phyloP scores from a whole-genome alignment of 345 rosid species.

The Raphanus sativus region DNA sequence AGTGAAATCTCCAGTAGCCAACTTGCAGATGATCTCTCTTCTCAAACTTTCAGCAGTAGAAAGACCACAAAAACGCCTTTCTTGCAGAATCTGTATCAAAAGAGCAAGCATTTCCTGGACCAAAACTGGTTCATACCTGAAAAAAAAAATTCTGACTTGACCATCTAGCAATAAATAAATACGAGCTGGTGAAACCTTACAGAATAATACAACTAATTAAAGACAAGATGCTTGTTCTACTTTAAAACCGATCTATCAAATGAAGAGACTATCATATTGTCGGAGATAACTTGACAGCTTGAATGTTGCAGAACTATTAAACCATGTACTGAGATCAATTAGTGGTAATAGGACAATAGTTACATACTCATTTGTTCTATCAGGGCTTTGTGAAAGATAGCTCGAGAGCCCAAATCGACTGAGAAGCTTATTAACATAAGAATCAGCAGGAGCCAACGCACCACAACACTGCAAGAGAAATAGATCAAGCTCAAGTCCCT shows the following conservation, averaged over 20 bases:
- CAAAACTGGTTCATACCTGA: slow-evolving; percentile 85
- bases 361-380: slow-evolving; percentile 63
- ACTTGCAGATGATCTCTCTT: slow-evolving; percentile 81
- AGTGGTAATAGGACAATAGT: slow-evolving; percentile 7
- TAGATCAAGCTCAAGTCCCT: slow-evolving; percentile 89
- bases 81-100: slow-evolving; percentile 81
- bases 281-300: slow-evolving; percentile 18
- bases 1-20: slow-evolving; percentile 89
- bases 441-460: slow-evolving; percentile 90
- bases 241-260: not conserved
- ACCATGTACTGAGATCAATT: slow-evolving; percentile 5
- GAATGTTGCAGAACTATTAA: slow-evolving; percentile 17
- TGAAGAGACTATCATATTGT: slow-evolving; percentile 4
- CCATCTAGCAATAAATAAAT: slow-evolving; percentile 4
- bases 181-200: not conserved
- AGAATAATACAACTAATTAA: not conserved
- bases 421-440: slow-evolving; percentile 63
- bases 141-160: slow-evolving; percentile 11
- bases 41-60: slow-evolving; percentile 71
- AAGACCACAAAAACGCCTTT: slow-evolving; percentile 85
- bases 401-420: slow-evolving; percentile 76
- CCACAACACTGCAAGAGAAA: slow-evolving; percentile 97
- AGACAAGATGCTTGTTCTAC: slow-evolving; percentile 2
- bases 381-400: slow-evolving; percentile 60
- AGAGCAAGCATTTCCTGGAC: slow-evolving; percentile 88